Evolutionary conservation across 2,329 filamentous ascomycete genomes (phyloP).

Genomic region (Pseudogymnoascus sp.): DNA sequence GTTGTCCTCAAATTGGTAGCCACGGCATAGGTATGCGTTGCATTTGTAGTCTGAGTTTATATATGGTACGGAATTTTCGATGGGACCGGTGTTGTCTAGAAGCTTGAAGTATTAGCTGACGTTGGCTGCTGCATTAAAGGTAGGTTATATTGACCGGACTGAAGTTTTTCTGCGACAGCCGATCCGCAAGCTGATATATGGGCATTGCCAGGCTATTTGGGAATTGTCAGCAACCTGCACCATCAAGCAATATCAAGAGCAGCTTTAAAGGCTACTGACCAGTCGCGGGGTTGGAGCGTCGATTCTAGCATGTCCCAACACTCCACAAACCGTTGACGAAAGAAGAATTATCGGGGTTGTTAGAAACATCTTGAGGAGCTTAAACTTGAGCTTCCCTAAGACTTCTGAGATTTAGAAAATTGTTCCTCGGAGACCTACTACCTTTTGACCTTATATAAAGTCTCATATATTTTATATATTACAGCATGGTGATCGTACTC

Average conservation of each 20-base stretch:
- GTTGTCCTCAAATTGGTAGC: conserved; percentile 41
- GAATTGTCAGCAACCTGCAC: background rate
- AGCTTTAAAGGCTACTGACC: background rate
- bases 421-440: background rate
- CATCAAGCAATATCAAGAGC: background rate
- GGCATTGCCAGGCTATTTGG: background rate
- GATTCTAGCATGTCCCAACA: background rate
- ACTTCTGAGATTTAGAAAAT: background rate
- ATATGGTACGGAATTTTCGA: background rate
- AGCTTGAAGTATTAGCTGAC: background rate
- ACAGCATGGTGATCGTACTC: background rate
- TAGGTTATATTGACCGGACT: background rate
- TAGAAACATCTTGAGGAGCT: background rate
- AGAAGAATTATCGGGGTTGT: background rate
- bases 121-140: background rate
- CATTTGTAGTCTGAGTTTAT: conserved; percentile 21
- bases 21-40: conserved; percentile 43
- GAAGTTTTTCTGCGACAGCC: background rate
- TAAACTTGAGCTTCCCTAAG: background rate
- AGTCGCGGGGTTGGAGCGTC: background rate
- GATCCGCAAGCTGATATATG: background rate
- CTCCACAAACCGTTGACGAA: background rate
- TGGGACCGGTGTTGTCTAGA: background rate
- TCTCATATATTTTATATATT: background rate
- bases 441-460: background rate